Evolutionary conservation across 1,284 basidiomycete genomes (phyloP).

Genomic region (Cerrena zonata): DNA sequence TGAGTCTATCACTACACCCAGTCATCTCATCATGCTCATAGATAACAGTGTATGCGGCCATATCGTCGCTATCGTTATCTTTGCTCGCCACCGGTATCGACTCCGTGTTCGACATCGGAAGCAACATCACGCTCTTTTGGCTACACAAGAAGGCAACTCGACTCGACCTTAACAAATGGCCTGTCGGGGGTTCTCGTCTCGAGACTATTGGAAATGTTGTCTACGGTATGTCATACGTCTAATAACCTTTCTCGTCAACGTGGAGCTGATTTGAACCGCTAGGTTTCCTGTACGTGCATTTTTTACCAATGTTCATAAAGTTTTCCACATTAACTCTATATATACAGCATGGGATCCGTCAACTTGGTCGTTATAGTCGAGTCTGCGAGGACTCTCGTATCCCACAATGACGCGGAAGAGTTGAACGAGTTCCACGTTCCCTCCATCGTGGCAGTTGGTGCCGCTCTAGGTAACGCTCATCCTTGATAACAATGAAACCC

Average conservation of each 20-base stretch:
- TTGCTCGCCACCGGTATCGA: conserved; percentile 88
- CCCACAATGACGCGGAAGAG: conserved; percentile 45
- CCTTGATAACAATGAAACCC: neutral
- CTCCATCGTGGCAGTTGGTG: conserved; percentile 76
- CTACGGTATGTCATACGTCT: conserved; percentile 55
- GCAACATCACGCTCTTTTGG: conserved; percentile 81
- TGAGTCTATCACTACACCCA: conserved; percentile 30
- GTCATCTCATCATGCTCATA: neutral
- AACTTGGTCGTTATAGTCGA: conserved; percentile 85
- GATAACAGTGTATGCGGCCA: conserved; percentile 75
- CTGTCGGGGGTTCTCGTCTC: conserved; percentile 83
- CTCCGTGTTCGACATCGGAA: conserved; percentile 86
- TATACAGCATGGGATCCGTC: conserved; percentile 72
- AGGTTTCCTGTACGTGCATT: conserved; percentile 61
- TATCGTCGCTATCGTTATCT: conserved; percentile 80
- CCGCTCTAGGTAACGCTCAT: conserved; percentile 62
- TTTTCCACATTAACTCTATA: conserved; percentile 9
- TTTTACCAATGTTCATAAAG: neutral
- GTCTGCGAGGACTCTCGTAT: conserved; percentile 66
- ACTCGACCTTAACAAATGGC: conserved; percentile 84
- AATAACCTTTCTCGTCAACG: neutral
- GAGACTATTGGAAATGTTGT: conserved; percentile 89
- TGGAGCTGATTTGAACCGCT: conserved; percentile 6
- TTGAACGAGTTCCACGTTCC: conserved; percentile 74
- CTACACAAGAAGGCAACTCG: conserved; percentile 70